Conservation (phyloP, 257 asterid species). For the Solanum commersonii region DNA sequence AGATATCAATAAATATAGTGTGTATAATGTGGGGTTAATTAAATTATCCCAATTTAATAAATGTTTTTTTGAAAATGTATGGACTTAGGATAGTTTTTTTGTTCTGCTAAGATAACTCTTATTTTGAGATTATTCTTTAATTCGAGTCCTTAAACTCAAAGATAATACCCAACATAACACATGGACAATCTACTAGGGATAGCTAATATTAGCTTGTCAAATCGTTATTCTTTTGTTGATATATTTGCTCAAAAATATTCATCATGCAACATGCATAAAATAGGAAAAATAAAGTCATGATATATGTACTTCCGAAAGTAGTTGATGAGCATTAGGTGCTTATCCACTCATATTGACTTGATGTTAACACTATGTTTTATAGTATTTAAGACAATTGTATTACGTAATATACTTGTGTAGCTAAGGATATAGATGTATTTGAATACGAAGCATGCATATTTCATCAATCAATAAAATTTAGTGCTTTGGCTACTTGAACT, state of each 20-base stretch:
- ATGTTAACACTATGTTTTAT: not conserved
- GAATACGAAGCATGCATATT: not conserved
- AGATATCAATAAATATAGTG: too few relatives aligned
- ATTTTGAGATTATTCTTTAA: too few relatives aligned
- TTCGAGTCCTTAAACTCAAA: not conserved
- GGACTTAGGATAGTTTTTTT: too few relatives aligned
- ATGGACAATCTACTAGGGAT: not conserved
- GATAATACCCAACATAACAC: not conserved
- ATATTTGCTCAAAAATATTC: not conserved
- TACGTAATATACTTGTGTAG: not conserved
- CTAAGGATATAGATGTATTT: not conserved
- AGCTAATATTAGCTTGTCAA: not conserved
- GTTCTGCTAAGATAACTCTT: too few relatives aligned
- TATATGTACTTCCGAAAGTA: not conserved
- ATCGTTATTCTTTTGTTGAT: not conserved
- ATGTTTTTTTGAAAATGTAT: too few relatives aligned
- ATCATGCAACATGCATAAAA: not conserved
- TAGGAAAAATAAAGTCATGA: not conserved
- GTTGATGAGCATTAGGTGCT: not conserved
- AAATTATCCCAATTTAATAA: too few relatives aligned
- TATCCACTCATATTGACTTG: not conserved
- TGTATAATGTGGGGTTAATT: too few relatives aligned
- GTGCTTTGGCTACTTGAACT: not conserved
- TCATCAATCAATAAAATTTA: not conserved
- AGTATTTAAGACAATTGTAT: not conserved